Evolutionary conservation across 78 protist genomes (phyloP), one percentile per base, ranked within the genome.

Genomic region (Cavenderia fasciculata): DNA sequence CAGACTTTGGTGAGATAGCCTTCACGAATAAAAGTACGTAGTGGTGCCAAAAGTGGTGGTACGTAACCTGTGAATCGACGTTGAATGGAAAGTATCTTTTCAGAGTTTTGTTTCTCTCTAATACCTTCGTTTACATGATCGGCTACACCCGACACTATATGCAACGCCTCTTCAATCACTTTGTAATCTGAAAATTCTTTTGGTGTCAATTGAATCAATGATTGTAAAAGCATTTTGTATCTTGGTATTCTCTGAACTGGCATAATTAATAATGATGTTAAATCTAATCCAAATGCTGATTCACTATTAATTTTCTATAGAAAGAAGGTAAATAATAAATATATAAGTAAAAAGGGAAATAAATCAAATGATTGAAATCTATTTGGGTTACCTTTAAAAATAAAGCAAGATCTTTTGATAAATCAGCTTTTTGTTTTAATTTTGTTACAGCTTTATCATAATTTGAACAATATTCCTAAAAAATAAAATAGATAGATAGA

Each of bases 1-100:
- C 93, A 87, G 23, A 87, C 73, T 51, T 87, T 87, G 1, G 85
- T 77, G n/a, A 87, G 14, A 16, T 59, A 70, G 16, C 93, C 93
- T 25, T 87, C 93, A 23, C 84, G 44, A 70, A 87, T 51, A 70
- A 87, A 87, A 19, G 85, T 65, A 27, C 93, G 47, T 31, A 77
- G 46, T 46, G 85, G 88, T 23, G 93, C 84, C 4, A 87, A 36
- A 18, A 82, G 25, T 68, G 90, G 78, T 40, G 90, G 90, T 10
- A 68, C 73, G 14, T 74, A 52, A 43, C 93, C 93, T 29, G 86
- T 77, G 61, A 87, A 87, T 36, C 93, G 63, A 57, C 85, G 65
- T 49, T 87, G 93, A 65, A 87, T 87, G 11, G 43, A 46, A 11
- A 75, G 34, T 25, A 87, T 77, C 74, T 87, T 87, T 59, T 87